Conservation (phyloP, 768 basidiomycete species). For the Filobasidium wieringae region DNA sequence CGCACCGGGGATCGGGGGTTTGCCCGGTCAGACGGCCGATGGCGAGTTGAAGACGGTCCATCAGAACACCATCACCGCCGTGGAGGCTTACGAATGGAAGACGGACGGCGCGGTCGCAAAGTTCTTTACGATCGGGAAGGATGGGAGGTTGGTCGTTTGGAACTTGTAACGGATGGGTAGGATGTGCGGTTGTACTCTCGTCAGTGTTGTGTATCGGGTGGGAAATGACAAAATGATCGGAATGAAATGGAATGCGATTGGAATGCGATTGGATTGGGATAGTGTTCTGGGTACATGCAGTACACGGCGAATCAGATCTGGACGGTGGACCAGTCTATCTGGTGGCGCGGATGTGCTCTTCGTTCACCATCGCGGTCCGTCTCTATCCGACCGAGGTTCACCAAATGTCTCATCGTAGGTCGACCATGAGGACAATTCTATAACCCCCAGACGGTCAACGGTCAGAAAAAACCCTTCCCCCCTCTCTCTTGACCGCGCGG, state of each 20-base stretch:
- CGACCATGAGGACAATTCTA: constrained; percentile 41
- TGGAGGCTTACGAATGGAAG: constrained; percentile 60
- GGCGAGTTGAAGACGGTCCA: constrained; percentile 81
- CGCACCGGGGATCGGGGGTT: constrained; percentile 28
- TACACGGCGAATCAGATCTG: no score
- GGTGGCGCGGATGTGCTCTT: no score
- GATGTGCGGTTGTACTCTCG: no score
- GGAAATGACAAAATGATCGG: no score
- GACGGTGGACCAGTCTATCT: no score
- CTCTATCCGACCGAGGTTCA: constrained; percentile 24
- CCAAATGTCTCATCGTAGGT: constrained; percentile 42
- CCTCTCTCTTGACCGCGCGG: neutral
- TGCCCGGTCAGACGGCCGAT: constrained; percentile 42
- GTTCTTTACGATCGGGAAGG: constrained; percentile 85
- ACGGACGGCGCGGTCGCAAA: constrained; percentile 51
- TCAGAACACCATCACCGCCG: constrained; percentile 95
- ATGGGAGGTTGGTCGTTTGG: constrained; percentile 90
- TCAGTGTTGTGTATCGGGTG: no score
- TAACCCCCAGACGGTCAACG: neutral
- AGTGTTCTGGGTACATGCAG: no score
- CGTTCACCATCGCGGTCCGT: no score
- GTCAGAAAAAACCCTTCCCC: constrained; percentile 8
- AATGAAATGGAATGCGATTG: no score
- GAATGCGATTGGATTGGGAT: no score
- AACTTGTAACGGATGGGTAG: neutral